Conservation (phyloP, 768 basidiomycete genomes). For the Kwoniella shandongensis region DNA sequence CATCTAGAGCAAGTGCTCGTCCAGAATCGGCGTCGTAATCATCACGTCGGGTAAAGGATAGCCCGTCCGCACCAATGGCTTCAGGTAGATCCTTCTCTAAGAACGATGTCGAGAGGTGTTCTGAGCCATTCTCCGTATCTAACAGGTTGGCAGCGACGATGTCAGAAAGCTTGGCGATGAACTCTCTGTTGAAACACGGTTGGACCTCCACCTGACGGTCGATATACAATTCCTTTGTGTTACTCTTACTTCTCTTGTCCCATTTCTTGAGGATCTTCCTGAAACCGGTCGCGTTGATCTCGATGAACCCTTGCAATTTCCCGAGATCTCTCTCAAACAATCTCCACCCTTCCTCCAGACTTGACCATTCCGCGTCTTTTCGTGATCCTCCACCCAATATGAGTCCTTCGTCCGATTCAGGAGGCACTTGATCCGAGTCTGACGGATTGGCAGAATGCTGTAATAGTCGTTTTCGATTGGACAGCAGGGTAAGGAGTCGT, state of each 20-base stretch:
- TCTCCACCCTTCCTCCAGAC: slow-evolving; percentile 93
- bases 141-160: slow-evolving; percentile 69
- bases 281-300: slow-evolving; percentile 95
- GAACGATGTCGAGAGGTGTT: slow-evolving; percentile 50
- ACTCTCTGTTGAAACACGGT: slow-evolving; percentile 94
- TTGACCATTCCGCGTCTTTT: slow-evolving; percentile 83
- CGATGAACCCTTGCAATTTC: slow-evolving; percentile 96
- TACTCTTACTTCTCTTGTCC: slow-evolving; percentile 92
- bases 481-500: slow-evolving; percentile 86
- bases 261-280: slow-evolving; percentile 98
- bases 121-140: slow-evolving; percentile 75
- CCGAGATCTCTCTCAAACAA: slow-evolving; percentile 89
- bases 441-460: slow-evolving; percentile 60
- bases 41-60: slow-evolving; percentile 43
- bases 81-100: slow-evolving; percentile 48
- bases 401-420: slow-evolving; percentile 13
- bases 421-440: slow-evolving; percentile 23
- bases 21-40: slow-evolving; percentile 50
- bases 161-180: slow-evolving; percentile 92
- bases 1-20: slow-evolving; percentile 59
- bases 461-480: slow-evolving; percentile 77
- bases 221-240: slow-evolving; percentile 95
- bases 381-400: slow-evolving; percentile 35
- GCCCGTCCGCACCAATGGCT: slow-evolving; percentile 40
- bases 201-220: slow-evolving; percentile 98